Evolutionary conservation across 257 asterid species (phyloP).

Genomic region (Nicotiana knightiana): DNA sequence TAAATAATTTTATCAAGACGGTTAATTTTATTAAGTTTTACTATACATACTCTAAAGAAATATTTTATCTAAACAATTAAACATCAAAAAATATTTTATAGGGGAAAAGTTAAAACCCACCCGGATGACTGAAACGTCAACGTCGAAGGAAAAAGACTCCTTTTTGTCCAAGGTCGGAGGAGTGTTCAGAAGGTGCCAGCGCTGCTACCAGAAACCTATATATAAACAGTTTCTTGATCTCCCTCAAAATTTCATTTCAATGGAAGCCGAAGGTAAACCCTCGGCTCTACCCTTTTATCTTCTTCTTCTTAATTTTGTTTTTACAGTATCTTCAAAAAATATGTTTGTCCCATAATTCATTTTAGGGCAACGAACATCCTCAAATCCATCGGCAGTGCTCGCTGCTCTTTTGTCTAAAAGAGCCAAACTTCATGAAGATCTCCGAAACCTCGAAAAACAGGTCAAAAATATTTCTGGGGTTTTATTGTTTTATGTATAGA

Average conservation of each 20-base stretch:
- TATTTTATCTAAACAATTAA: not conserved
- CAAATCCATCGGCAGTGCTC: slow-evolving; percentile 74
- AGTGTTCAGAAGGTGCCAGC: not conserved
- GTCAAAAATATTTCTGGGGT: slow-evolving; percentile 20
- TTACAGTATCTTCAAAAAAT: not conserved
- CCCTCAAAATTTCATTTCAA: slow-evolving; percentile 10
- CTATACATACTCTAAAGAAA: no score
- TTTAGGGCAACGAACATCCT: slow-evolving; percentile 68
- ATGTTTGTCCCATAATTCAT: slow-evolving; percentile 2
- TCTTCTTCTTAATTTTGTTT: not conserved
- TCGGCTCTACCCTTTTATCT: not conserved
- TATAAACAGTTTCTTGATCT: not conserved
- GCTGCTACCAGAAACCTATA: not conserved
- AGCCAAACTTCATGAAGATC: slow-evolving; percentile 87
- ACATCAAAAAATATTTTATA: not conserved
- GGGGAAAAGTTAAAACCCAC: not conserved
- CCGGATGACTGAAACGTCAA: not conserved
- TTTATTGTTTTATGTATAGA: not conserved
- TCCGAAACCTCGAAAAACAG: slow-evolving; percentile 85
- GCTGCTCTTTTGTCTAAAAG: slow-evolving; percentile 64
- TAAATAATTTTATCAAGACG: no score
- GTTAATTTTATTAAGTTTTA: no score
- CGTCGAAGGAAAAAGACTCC: not conserved
- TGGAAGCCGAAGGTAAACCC: slow-evolving; percentile 74
- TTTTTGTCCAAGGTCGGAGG: not conserved